Evolutionary conservation across 106 monocot genomes (phyloP), one percentile per base, ranked within the genome.

Genomic region (Dactylorhiza incarnata): DNA sequence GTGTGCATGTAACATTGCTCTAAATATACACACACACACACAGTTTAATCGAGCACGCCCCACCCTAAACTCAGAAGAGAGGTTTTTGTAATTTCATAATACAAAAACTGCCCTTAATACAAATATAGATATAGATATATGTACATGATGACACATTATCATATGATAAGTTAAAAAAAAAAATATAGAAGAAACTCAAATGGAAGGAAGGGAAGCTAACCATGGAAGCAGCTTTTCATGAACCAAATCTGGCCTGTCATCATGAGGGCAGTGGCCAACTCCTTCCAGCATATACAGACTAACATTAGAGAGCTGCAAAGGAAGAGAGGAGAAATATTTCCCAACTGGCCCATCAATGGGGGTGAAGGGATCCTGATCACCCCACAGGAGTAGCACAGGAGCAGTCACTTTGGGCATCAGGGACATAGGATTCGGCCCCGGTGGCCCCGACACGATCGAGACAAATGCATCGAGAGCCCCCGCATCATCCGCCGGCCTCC

Each of bases 201-300:
- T 9, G 74, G 70, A 9, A 65, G 84, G 80, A 63, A 95, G 86
- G 77, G 67, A 26, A 73, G 80, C 80, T 50, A 95, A 76, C 95
- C 95, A 95, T 37, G 95, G 92, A 14, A 95, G 84, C 26, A 95
- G 76, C 79, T 86, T 92, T 55, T 85, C 88, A 82, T 92, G 92
- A 55, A 95, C 95, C 68, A 90, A 74, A 3, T 90, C 92, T 37
- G 95, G 92, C 71, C 84, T 88, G 61, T 97, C 93, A 76, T 97
- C 97, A 81, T 97, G 97, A 14, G 93, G 97, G 65, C 97, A 97
- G 52, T 97, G 97, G 12, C 97, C 97, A 29, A 94, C 93, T 53
- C 94, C 91, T 65, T 86, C 81, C 13, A 97, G 83, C 16, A 91
- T 76, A 78, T 84, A 20, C 26, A 97, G 84, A 22, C 58, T 76